Evolutionary conservation across 306 rosid genomes (phyloP).

Genomic region (Pyrus betulifolia): DNA sequence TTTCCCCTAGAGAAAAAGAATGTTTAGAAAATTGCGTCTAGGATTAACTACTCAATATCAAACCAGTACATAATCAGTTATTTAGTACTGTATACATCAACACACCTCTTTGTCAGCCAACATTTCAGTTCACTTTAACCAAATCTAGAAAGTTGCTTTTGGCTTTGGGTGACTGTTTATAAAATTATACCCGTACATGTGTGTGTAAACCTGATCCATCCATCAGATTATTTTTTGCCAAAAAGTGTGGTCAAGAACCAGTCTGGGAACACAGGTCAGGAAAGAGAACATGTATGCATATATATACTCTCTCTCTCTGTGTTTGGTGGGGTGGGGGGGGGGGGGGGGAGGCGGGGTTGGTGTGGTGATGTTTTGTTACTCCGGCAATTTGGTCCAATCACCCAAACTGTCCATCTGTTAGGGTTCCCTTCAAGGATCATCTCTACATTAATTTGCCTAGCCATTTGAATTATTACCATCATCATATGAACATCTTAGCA

Average conservation of each 20-base stretch:
- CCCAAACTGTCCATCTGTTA: not conserved
- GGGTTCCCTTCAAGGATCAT: not conserved
- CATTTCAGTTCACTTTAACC: not conserved
- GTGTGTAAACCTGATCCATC: not conserved
- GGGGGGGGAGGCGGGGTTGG: not conserved
- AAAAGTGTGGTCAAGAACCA: not conserved
- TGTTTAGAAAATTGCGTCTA: not conserved
- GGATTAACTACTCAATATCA: not conserved
- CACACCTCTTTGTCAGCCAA: not conserved
- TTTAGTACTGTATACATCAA: not conserved
- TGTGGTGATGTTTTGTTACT: too few species aligned
- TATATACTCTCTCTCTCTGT: too few species aligned
- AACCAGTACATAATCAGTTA: not conserved
- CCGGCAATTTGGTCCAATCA: not conserved
- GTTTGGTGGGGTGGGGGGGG: not conserved
- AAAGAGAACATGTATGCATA: not conserved
- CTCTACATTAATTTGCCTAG: not conserved
- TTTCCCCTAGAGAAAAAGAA: constrained; percentile 38
- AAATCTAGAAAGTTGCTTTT: not conserved
- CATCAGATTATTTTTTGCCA: not conserved
- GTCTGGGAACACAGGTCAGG: too few species aligned
- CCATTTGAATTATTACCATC: not conserved
- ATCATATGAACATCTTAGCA: not conserved
- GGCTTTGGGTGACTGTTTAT: not conserved
- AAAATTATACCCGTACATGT: not conserved